phyloP scores from a whole-genome alignment of 1,284 basidiomycete genomes.

The Sanghuangporus weigelae region DNA sequence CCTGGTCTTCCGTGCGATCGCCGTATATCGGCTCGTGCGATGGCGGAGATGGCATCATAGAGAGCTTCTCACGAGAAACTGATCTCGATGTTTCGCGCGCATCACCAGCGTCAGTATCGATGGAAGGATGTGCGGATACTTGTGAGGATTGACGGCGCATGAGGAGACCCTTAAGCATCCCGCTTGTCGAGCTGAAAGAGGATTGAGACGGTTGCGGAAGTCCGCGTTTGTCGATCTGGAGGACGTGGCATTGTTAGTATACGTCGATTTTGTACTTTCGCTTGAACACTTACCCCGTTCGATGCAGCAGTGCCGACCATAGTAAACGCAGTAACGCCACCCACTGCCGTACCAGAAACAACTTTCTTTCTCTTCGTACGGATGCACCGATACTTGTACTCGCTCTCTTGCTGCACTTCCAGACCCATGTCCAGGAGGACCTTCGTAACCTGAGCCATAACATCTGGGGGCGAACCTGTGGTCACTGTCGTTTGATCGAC shows the following conservation, averaged over 20 bases:
- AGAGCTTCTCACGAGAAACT: slow-evolving; percentile 29
- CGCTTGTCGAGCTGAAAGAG: slow-evolving; percentile 57
- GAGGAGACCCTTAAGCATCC: slow-evolving; percentile 79
- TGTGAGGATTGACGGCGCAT: slow-evolving; percentile 87
- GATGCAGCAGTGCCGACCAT: slow-evolving; percentile 75
- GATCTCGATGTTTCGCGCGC: slow-evolving; percentile 16
- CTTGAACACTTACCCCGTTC: slow-evolving; percentile 58
- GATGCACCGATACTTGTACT: slow-evolving; percentile 84
- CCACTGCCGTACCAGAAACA: slow-evolving; percentile 32
- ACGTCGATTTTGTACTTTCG: slow-evolving; percentile 4
- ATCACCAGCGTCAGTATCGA: slow-evolving; percentile 38
- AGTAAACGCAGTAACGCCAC: slow-evolving; percentile 65
- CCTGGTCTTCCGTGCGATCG: slow-evolving; percentile 68
- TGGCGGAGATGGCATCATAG: slow-evolving; percentile 21
- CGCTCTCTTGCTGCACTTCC: slow-evolving; percentile 81
- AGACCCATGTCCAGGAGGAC: slow-evolving; percentile 89
- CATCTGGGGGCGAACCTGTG: slow-evolving; percentile 76
- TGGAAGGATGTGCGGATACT: slow-evolving; percentile 40
- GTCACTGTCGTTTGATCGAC: slow-evolving; percentile 93
- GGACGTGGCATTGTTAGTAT: not conserved
- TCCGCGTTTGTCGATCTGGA: slow-evolving; percentile 77
- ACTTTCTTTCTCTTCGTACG: slow-evolving; percentile 67
- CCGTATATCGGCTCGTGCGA: slow-evolving; percentile 68
- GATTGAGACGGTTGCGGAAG: slow-evolving; percentile 71
- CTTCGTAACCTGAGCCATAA: slow-evolving; percentile 79